Conservation (phyloP, 2,329 filamentous ascomycete species). For the Pseudofabraea citricarpa region DNA sequence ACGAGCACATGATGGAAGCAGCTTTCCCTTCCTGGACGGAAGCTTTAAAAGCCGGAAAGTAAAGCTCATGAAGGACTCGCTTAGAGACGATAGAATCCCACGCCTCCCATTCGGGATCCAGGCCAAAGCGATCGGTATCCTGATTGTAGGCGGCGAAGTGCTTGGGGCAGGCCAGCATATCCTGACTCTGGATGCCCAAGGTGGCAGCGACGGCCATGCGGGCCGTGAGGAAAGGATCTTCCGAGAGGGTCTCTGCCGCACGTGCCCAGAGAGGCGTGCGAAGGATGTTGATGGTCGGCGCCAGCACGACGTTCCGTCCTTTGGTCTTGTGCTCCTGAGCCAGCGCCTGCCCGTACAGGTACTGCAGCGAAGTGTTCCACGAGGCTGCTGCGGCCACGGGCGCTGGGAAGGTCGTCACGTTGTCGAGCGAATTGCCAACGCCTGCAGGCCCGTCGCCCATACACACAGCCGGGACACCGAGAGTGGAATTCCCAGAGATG, state of each 20-base stretch:
- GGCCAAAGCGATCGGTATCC: constrained; percentile 35
- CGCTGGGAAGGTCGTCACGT: constrained; percentile 10
- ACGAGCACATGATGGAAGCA: constrained; percentile 38
- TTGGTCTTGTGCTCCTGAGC: constrained; percentile 60
- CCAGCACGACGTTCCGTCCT: constrained; percentile 64
- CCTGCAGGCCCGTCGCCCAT: constrained; percentile 24
- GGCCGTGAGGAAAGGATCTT: constrained; percentile 39
- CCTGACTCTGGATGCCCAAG: constrained; percentile 36
- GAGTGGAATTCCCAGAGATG: constrained; percentile 6
- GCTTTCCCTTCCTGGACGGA: constrained; percentile 33
- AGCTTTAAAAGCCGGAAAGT: constrained; percentile 38
- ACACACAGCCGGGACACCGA: constrained; percentile 21
- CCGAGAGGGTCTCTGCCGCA: constrained; percentile 40
- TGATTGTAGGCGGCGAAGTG: constrained; percentile 39
- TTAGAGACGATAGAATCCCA: constrained; percentile 28
- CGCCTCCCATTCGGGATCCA: constrained; percentile 35
- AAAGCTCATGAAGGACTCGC: constrained; percentile 32
- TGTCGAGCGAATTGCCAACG: constrained; percentile 11
- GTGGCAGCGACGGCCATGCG: constrained; percentile 35
- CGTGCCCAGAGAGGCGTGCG: constrained; percentile 40
- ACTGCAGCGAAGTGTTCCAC: constrained; percentile 58
- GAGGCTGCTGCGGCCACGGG: constrained; percentile 44
- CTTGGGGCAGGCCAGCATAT: constrained; percentile 36
- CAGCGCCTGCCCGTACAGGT: constrained; percentile 58
- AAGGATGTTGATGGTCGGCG: constrained; percentile 49